Evolutionary conservation across 345 rosid genomes (phyloP).

Genomic region (Brassica juncea): DNA sequence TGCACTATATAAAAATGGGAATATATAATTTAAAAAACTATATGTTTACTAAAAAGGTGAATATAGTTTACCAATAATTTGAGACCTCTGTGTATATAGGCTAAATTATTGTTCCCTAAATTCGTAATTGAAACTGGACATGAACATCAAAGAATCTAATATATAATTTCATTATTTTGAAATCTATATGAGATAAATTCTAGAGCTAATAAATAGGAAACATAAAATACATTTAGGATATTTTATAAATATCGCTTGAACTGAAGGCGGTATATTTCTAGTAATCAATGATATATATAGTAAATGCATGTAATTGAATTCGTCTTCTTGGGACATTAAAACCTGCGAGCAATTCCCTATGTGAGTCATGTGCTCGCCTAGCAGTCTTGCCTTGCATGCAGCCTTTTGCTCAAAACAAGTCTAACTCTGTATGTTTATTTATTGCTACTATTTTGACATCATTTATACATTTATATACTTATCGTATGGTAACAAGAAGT

Average conservation of each 20-base stretch:
- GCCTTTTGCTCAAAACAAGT: slow-evolving; percentile 12
- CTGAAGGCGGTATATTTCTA: background rate
- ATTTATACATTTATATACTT: background rate
- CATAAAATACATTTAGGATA: background rate
- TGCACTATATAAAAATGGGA: background rate
- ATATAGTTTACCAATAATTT: background rate
- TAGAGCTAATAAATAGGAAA: background rate
- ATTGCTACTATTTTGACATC: slow-evolving; percentile 25
- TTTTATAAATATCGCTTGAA: too few species aligned
- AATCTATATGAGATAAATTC: background rate
- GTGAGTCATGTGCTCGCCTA: slow-evolving; percentile 24
- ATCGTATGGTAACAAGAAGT: background rate
- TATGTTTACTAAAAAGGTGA: background rate
- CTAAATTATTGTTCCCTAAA: background rate
- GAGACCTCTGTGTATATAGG: background rate
- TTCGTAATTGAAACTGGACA: background rate
- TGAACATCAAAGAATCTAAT: background rate
- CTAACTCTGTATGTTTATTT: background rate
- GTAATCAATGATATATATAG: slow-evolving; percentile 5
- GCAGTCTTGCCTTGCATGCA: slow-evolving; percentile 26
- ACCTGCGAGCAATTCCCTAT: slow-evolving; percentile 34
- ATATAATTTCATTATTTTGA: background rate
- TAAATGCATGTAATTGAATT: slow-evolving; percentile 33
- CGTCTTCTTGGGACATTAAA: slow-evolving; percentile 38
- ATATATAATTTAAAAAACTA: background rate